Percentiles rank a stretch among this genome's conserved stretches.
Conservation (phyloP, 2,329 filamentous ascomycete genomes). For the Aschersonia sp. region DNA sequence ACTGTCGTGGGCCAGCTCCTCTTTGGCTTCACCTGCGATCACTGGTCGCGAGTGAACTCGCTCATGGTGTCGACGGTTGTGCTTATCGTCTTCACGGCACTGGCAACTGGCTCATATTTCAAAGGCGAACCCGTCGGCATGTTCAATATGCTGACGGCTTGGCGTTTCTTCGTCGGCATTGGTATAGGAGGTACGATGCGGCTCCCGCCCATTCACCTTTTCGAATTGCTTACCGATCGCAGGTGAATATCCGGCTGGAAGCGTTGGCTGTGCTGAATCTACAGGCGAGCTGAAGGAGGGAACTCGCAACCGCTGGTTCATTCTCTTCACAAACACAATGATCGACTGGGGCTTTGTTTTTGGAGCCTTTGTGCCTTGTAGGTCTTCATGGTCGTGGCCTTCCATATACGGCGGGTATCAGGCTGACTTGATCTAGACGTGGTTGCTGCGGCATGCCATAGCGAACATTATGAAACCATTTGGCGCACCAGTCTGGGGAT, state of each 20-base stretch:
- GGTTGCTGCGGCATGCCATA: constrained; percentile 40
- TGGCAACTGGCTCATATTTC: constrained; percentile 64
- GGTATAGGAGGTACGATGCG: constrained; percentile 49
- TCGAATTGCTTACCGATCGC: not conserved
- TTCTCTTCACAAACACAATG: constrained; percentile 77
- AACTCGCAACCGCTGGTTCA: constrained; percentile 83
- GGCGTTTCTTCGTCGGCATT: constrained; percentile 67
- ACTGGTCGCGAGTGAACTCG: constrained; percentile 72
- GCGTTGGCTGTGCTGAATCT: constrained; percentile 70
- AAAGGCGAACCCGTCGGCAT: constrained; percentile 56
- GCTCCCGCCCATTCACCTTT: too few species aligned
- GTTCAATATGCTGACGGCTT: constrained; percentile 63
- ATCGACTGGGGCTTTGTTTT: constrained; percentile 76
- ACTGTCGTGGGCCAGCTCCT: constrained; percentile 70
- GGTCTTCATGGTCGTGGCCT: constrained; percentile 2
- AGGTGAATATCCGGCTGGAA: constrained; percentile 69
- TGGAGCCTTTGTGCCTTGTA: constrained; percentile 57
- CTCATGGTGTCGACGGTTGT: constrained; percentile 74
- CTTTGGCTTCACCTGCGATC: constrained; percentile 71
- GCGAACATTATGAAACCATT: constrained; percentile 53
- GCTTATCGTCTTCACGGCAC: constrained; percentile 69
- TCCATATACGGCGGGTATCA: not conserved
- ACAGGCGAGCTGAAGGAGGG: constrained; percentile 70
- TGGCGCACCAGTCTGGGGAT: constrained; percentile 75
- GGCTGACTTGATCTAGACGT: constrained; percentile 18